These are phyloP conservation scores for Knoxdaviesia proteae DNA, from an alignment of 2,329 filamentous ascomycete genomes.

Conservation along the genomic window DNA sequence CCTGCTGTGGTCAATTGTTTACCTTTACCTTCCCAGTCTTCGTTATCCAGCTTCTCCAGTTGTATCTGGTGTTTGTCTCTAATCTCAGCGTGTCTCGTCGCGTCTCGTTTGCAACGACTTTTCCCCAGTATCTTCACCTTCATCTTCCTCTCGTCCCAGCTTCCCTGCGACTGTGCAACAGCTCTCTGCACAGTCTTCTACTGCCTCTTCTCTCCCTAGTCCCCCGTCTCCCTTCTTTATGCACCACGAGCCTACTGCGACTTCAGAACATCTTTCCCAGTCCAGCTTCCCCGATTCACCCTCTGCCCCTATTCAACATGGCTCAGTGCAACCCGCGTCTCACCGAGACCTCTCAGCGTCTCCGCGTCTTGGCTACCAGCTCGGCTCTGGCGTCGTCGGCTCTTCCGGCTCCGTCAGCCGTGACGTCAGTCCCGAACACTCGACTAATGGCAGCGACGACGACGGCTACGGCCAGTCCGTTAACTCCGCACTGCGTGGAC, in stretches of 20 bases:
- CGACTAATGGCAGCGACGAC: too few species aligned
- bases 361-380: constrained; percentile 13
- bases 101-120: too few species aligned
- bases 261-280: constrained; percentile 20
- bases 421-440: constrained; percentile 18
- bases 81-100: too few species aligned
- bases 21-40: too few species aligned
- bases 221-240: constrained; percentile 30
- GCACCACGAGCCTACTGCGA: constrained; percentile 35
- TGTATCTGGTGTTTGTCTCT: too few species aligned
- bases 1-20: too few species aligned
- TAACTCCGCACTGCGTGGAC: constrained; percentile 24
- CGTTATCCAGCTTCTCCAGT: too few species aligned
- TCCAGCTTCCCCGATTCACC: constrained; percentile 14
- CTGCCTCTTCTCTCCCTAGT: constrained; percentile 8
- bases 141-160: too few species aligned
- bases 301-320: constrained; percentile 29
- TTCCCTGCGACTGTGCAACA: too few species aligned
- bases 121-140: too few species aligned
- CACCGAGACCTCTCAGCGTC: constrained; percentile 15
- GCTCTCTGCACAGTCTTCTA: too few species aligned
- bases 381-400: constrained; percentile 16
- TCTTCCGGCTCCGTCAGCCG: constrained; percentile 8
- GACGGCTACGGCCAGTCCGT: constrained; percentile 13
- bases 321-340: constrained; percentile 24